These are phyloP conservation scores for Ceriops decandra DNA, from an alignment of 345 rosid genomes.

Conservation along the genomic window DNA sequence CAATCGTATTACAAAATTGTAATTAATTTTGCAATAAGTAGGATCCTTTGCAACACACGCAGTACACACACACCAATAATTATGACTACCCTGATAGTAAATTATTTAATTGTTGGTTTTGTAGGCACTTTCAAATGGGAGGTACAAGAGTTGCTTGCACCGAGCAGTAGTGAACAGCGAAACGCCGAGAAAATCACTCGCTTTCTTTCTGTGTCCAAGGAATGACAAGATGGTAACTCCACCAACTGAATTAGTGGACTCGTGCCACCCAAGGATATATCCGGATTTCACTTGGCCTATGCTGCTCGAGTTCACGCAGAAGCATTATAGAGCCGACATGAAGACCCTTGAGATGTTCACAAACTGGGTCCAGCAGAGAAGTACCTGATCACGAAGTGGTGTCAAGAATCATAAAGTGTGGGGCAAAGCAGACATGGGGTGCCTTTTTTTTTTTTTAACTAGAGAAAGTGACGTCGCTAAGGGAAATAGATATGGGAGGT, in stretches of 20 bases:
- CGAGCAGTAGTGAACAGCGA: conserved; percentile 85
- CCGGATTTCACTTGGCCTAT: conserved; percentile 89
- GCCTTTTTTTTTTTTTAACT: not conserved
- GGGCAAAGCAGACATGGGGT: conserved; percentile 1
- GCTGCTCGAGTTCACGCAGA: conserved; percentile 78
- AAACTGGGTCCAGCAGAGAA: conserved; percentile 50
- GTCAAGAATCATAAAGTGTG: not conserved
- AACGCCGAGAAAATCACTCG: conserved; percentile 83
- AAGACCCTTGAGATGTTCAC: conserved; percentile 67
- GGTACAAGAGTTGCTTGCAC: conserved; percentile 89
- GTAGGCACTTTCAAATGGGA: conserved; percentile 86
- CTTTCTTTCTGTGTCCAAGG: conserved; percentile 88
- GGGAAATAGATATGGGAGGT: conserved; percentile 5
- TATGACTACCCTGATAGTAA: not conserved
- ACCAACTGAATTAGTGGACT: conserved; percentile 63
- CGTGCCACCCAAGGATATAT: conserved; percentile 48
- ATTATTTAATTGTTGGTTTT: not conserved
- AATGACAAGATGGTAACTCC: conserved; percentile 73
- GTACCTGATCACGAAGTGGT: not conserved
- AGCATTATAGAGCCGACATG: conserved; percentile 89
- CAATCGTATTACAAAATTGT: no score
- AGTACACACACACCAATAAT: no score
- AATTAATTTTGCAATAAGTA: no score
- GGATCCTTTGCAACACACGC: no score
- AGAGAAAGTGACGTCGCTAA: conserved; percentile 24